These are phyloP conservation scores for Casuarina equisetifolia DNA, from an alignment of 306 rosid genomes.

Conservation along the genomic window DNA sequence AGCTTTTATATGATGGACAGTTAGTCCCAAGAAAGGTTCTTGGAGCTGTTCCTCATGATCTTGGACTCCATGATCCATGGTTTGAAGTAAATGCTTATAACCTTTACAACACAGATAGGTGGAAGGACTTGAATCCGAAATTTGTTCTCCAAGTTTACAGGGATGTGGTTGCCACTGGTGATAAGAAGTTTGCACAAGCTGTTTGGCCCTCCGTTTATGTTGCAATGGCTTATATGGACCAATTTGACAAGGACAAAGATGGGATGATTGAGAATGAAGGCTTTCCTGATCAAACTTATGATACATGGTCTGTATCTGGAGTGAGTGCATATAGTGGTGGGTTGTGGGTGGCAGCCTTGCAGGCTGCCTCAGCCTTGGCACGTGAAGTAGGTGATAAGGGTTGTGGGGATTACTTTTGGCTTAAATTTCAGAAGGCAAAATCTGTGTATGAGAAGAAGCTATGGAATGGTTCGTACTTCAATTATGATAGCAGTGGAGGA, in stretches of 20 bases:
- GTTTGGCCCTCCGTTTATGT: slow-evolving; percentile 96
- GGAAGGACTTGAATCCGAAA: slow-evolving; percentile 98
- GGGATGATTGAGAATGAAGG: slow-evolving; percentile 98
- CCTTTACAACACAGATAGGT: slow-evolving; percentile 80
- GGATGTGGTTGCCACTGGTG: slow-evolving; percentile 90
- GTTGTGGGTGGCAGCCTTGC: slow-evolving; percentile 94
- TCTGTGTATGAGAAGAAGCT: slow-evolving; percentile 56
- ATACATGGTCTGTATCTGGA: slow-evolving; percentile 96
- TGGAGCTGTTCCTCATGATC: slow-evolving; percentile 98
- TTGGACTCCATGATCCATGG: slow-evolving; percentile 90
- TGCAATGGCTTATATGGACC: slow-evolving; percentile 95
- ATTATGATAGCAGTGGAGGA: slow-evolving; percentile 75
- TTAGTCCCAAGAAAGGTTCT: slow-evolving; percentile 82
- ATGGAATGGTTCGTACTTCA: slow-evolving; percentile 98
- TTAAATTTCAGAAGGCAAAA: slow-evolving; percentile 78
- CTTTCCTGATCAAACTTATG: slow-evolving; percentile 97
- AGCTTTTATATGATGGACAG: slow-evolving; percentile 58
- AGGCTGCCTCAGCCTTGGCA: slow-evolving; percentile 91
- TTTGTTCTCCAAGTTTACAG: slow-evolving; percentile 95
- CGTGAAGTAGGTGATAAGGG: slow-evolving; percentile 73
- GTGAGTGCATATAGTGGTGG: slow-evolving; percentile 98
- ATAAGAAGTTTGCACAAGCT: slow-evolving; percentile 85
- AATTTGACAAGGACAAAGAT: slow-evolving; percentile 87
- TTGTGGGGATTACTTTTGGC: slow-evolving; percentile 76
- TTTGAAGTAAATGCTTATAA: slow-evolving; percentile 89